phyloP scores from a whole-genome alignment of 2,329 filamentous ascomycete species.

The Trichophyton benhamiae region DNA sequence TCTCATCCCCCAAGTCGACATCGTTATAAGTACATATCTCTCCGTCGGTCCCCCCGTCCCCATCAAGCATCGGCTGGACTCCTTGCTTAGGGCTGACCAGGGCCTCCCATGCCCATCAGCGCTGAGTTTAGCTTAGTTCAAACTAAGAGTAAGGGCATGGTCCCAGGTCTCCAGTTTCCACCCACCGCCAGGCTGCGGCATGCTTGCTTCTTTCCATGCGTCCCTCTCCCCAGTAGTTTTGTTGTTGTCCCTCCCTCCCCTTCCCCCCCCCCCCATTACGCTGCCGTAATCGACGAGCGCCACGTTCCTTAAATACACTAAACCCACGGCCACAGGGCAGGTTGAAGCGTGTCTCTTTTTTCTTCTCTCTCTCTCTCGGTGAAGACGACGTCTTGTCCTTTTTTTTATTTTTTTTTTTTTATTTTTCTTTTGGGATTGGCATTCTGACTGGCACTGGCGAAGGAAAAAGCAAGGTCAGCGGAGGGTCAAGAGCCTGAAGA shows the following conservation, averaged over 20 bases:
- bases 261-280: neutral
- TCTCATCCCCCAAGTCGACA: neutral
- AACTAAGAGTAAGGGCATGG: neutral
- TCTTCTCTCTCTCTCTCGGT: too few species aligned
- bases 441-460: neutral
- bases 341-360: neutral
- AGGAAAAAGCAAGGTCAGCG: neutral
- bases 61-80: neutral
- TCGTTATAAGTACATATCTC: neutral
- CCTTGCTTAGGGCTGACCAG: neutral
- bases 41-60: neutral
- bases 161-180: neutral
- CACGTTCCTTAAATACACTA: conserved; percentile 4
- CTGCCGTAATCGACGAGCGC: neutral
- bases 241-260: neutral
- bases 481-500: neutral
- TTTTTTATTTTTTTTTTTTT: neutral
- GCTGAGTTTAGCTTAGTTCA: too few species aligned
- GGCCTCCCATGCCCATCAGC: neutral
- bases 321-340: neutral
- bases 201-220: neutral
- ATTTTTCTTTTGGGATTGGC: neutral
- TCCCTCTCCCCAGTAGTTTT: neutral
- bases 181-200: too few species aligned
- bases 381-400: too few species aligned